Percentiles rank a stretch among this genome's conserved stretches.
These are phyloP conservation scores for Capillidium rhysosporum DNA, from an alignment of 371 early-diverging fungal species.

Conservation along the genomic window DNA sequence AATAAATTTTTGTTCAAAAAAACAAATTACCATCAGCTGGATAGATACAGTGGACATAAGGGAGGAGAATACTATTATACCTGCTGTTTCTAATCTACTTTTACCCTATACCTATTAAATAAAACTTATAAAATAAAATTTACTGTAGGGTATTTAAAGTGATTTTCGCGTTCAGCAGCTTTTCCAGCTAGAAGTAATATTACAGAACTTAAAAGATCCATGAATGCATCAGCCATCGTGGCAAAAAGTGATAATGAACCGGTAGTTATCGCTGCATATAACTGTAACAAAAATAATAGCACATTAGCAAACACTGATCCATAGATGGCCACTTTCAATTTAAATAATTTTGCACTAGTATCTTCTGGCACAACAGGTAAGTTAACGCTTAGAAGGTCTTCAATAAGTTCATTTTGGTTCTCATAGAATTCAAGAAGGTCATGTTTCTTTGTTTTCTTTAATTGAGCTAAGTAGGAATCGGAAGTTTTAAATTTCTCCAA, in stretches of 20 bases:
- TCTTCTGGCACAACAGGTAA: no score
- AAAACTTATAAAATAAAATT: neutral
- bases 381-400: no score
- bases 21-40: slow-evolving; percentile 43
- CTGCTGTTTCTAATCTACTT: slow-evolving; percentile 72
- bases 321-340: slow-evolving; percentile 67
- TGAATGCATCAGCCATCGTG: slow-evolving; percentile 81
- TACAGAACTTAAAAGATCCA: slow-evolving; percentile 61
- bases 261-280: slow-evolving; percentile 64
- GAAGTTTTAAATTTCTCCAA: no score
- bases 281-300: slow-evolving; percentile 52
- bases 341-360: neutral
- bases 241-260: slow-evolving; percentile 76
- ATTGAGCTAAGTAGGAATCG: no score
- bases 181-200: slow-evolving; percentile 42
- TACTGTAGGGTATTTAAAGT: slow-evolving; percentile 57
- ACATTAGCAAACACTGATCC: slow-evolving; percentile 67
- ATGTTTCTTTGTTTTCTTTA: no score
- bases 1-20: neutral
- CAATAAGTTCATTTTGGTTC: no score
- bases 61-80: slow-evolving; percentile 80
- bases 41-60: slow-evolving; percentile 80
- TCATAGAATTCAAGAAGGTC: no score
- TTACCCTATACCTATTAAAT: slow-evolving; percentile 38
- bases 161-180: slow-evolving; percentile 35